Conservation (phyloP, 345 rosid species). For the Excoecaria cochinchinensis region DNA sequence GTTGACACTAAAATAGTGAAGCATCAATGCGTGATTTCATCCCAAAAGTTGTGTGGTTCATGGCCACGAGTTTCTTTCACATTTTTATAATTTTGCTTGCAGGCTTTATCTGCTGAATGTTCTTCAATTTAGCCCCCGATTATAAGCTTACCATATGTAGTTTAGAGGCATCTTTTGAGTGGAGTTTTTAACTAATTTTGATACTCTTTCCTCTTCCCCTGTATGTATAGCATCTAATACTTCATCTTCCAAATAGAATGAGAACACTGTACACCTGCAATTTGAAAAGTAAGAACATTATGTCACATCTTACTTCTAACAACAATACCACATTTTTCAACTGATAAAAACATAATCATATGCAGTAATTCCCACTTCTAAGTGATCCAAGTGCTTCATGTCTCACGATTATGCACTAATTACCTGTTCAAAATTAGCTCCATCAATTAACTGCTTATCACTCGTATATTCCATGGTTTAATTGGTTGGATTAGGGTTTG, state of each 20-base stretch:
- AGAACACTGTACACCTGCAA: too few species aligned
- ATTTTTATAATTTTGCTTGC: background rate
- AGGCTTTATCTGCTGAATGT: background rate
- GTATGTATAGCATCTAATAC: conserved; percentile 32
- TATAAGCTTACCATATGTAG: background rate
- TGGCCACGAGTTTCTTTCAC: conserved; percentile 16
- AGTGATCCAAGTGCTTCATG: background rate
- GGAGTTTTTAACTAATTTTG: conserved; percentile 2
- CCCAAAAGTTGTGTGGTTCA: background rate
- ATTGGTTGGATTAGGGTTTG: background rate
- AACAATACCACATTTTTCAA: background rate
- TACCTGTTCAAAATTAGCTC: background rate
- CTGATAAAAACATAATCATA: background rate
- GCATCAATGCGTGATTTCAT: conserved; percentile 29
- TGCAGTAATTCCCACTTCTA: background rate
- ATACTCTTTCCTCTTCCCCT: conserved; percentile 3
- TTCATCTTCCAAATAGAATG: conserved; percentile 10
- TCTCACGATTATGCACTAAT: background rate
- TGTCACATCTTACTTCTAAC: conserved; percentile 20
- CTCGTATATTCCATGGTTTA: background rate
- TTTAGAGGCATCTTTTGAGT: conserved; percentile 19
- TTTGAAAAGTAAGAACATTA: conserved; percentile 17
- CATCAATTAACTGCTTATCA: background rate
- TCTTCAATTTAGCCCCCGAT: background rate
- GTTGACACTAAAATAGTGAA: conserved; percentile 10